Evolutionary conservation across 2,329 filamentous ascomycete genomes (phyloP).

Genomic region (Ophiocordyceps camponoti-leonardi): DNA sequence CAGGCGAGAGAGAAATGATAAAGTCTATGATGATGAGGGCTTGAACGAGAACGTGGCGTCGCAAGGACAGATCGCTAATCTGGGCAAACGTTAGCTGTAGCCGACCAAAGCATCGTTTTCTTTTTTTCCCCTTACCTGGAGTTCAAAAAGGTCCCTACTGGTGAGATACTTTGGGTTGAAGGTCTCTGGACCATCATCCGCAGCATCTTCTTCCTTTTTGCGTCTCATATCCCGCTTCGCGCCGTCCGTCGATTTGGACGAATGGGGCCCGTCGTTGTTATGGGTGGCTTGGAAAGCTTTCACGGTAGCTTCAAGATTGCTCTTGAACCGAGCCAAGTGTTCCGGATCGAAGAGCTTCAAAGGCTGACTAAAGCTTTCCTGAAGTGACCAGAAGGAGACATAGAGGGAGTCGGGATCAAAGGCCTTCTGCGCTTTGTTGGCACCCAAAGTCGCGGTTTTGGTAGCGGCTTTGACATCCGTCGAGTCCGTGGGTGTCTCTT

Average conservation of each 20-base stretch:
- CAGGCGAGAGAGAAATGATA: slow-evolving; percentile 70
- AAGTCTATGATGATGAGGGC: slow-evolving; percentile 91
- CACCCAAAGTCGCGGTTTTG: slow-evolving; percentile 24
- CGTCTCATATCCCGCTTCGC: slow-evolving; percentile 50
- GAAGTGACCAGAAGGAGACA: slow-evolving; percentile 83
- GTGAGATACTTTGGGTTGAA: slow-evolving; percentile 98
- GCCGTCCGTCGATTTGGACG: slow-evolving; percentile 42
- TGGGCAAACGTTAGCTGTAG: slow-evolving; percentile 13
- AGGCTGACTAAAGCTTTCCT: slow-evolving; percentile 82
- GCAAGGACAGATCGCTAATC: slow-evolving; percentile 88
- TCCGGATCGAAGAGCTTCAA: slow-evolving; percentile 58
- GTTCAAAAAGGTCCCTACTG: slow-evolving; percentile 87
- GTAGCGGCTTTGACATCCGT: slow-evolving; percentile 10
- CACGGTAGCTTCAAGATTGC: slow-evolving; percentile 51
- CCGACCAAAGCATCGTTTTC: background rate
- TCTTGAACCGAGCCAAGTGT: slow-evolving; percentile 67
- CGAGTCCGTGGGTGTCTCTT: slow-evolving; percentile 17
- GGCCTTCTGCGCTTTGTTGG: slow-evolving; percentile 30
- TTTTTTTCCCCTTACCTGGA: slow-evolving; percentile 66
- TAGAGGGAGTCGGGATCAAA: slow-evolving; percentile 62
- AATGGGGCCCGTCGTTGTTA: slow-evolving; percentile 25
- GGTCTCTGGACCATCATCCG: slow-evolving; percentile 27
- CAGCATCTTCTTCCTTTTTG: slow-evolving; percentile 39
- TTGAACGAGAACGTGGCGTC: slow-evolving; percentile 87
- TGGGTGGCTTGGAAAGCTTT: slow-evolving; percentile 34